Base-by-base conservation (phyloP, 306 rosid species). In the Vigna unguiculata region DNA sequence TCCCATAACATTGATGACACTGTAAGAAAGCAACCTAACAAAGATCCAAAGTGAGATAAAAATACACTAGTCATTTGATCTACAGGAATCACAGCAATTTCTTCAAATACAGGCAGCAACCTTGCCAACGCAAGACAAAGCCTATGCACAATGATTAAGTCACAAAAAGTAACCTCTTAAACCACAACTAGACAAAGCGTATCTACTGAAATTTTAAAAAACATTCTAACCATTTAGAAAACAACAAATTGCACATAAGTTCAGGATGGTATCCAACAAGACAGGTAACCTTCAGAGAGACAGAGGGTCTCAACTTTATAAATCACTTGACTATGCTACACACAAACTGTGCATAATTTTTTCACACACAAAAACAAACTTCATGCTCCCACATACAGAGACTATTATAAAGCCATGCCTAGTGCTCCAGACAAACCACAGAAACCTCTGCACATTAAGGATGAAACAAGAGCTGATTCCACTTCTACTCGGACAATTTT, bases 401-500 rank as follows among this genome's bases (percentile, higher is more conserved):
- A 71, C 72, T 73, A 62, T 9, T 81, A 66, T 10, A 36, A 15
- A 68, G 38, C 45, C 80, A 73, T 83, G 89, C 98, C 91, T 88
- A 95, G 63, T 95, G 97, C 84, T 89, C 93, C 69, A 95, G 64
- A 58, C 97, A 93, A 49, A 92, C 97, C 72, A 95, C 97, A 80
- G 98, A 58, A 57, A 57, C 97, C 83, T 88, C 97, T 14, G 92
- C 89, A 82, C 96, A 92, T 71, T 87, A 81, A 52, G 93, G 89
- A 91, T 14, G 97, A 91, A 72, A 92, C 93, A 25, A 91, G 84
- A 80, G 98, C 93, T 67, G 96, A 96, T 89, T 96, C 97, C 77
- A 91, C 99, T 85, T 96, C 96, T 20, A 92, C 93, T 8, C 96
- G 89, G 87, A 96, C 99, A 62, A 91, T 87, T 10, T 79, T 96